These are phyloP conservation scores for Boletus tylopilopsis DNA, from an alignment of 768 basidiomycete genomes.

Conservation along the genomic window DNA sequence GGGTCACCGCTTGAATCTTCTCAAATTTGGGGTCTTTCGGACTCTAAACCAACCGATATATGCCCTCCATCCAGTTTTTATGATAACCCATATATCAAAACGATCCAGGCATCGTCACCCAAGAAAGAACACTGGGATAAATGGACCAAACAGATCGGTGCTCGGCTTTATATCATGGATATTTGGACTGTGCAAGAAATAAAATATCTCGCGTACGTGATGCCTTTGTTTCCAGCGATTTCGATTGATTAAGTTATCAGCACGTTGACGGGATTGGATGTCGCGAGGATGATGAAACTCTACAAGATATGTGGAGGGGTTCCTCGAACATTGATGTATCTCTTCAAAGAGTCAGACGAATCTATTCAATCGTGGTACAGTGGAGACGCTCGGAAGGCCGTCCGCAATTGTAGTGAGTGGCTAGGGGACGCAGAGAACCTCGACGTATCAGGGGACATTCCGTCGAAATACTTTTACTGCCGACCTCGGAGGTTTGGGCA, in stretches of 20 bases:
- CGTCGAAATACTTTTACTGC: background rate
- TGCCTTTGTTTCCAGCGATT: too few species aligned
- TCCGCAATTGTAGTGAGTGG: background rate
- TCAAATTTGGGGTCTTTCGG: too few species aligned
- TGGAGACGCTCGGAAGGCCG: background rate
- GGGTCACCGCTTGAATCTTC: fast-evolving
- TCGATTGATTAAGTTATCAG: background rate
- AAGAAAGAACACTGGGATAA: too few species aligned
- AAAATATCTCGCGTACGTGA: too few species aligned
- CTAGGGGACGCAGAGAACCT: too few species aligned
- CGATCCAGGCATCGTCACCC: too few species aligned
- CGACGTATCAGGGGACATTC: background rate
- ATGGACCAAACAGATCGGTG: too few species aligned
- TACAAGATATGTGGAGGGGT: background rate
- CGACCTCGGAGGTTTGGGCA: background rate
- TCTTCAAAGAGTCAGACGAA: background rate
- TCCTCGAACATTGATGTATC: background rate
- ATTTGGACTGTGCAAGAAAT: too few species aligned
- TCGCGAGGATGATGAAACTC: background rate
- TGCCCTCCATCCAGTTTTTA: too few species aligned
- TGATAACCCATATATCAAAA: too few species aligned
- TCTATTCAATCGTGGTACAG: background rate
- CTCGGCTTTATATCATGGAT: too few species aligned
- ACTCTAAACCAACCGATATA: too few species aligned
- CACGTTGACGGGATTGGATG: background rate